Evolutionary conservation across 2,329 filamentous ascomycete species (phyloP).

Genomic region (Arthrocladium fulminans): DNA sequence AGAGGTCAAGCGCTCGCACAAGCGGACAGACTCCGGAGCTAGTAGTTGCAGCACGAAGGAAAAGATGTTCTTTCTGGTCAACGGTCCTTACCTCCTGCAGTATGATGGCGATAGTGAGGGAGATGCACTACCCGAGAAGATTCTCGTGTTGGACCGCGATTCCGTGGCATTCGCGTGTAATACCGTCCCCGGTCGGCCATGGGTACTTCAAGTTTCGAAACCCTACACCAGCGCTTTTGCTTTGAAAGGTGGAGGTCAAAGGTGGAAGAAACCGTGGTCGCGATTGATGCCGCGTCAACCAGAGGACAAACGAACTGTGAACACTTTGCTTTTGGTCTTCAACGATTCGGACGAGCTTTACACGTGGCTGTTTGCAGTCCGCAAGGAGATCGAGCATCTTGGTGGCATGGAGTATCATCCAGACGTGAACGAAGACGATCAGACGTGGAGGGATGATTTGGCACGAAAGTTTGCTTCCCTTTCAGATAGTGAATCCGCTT

Average conservation of each 20-base stretch:
- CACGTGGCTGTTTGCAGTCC: constrained; percentile 36
- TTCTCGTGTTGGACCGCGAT: constrained; percentile 36
- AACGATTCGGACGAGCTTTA: constrained; percentile 37
- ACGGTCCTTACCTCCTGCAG: constrained; percentile 38
- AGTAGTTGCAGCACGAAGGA: constrained; percentile 1
- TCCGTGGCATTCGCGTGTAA: constrained; percentile 43
- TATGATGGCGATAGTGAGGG: constrained; percentile 37
- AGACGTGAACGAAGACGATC: constrained; percentile 26
- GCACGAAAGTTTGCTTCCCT: constrained; percentile 7
- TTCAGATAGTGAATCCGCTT: background rate
- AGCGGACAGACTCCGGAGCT: constrained; percentile 1
- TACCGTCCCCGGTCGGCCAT: constrained; percentile 41
- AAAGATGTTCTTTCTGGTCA: constrained; percentile 39
- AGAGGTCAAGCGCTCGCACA: constrained; percentile 5
- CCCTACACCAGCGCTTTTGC: constrained; percentile 18
- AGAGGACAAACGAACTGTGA: constrained; percentile 28
- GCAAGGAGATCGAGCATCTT: constrained; percentile 38
- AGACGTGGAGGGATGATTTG: constrained; percentile 5
- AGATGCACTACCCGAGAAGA: constrained; percentile 40
- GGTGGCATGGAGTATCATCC: constrained; percentile 38
- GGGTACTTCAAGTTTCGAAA: constrained; percentile 39
- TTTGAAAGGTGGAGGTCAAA: too few species aligned
- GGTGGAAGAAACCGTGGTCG: too few species aligned
- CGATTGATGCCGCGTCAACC: constrained; percentile 33
- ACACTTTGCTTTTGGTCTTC: constrained; percentile 37